Conservation (phyloP, 306 rosid species). For the Hippophae gyantsensis region DNA sequence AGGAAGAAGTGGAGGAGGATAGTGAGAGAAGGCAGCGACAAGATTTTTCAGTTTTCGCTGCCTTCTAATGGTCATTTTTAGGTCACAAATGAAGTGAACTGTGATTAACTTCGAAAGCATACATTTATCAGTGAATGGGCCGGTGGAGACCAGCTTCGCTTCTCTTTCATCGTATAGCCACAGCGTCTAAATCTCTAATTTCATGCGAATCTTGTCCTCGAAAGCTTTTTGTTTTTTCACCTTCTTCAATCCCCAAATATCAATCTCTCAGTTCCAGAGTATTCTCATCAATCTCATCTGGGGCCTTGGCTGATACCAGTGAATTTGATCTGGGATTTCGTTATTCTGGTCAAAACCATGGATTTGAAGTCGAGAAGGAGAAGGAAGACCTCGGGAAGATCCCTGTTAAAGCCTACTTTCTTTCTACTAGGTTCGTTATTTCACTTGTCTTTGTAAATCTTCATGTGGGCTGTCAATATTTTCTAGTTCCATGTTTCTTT, state of each 20-base stretch:
- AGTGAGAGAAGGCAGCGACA: too few species aligned
- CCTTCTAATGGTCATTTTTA: not conserved
- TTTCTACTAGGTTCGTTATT: slow-evolving; percentile 64
- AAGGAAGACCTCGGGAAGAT: slow-evolving; percentile 37
- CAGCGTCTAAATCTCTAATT: slow-evolving; percentile 23
- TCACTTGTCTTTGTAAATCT: slow-evolving; percentile 10
- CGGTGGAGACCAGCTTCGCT: slow-evolving; percentile 64
- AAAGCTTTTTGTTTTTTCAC: slow-evolving; percentile 9
- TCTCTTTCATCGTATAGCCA: slow-evolving; percentile 31
- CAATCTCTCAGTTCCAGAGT: slow-evolving; percentile 30
- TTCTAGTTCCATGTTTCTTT: not conserved
- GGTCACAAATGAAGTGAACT: not conserved
- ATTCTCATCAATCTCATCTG: slow-evolving; percentile 48
- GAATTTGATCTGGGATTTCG: slow-evolving; percentile 33
- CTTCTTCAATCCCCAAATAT: slow-evolving; percentile 7
- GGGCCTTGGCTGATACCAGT: slow-evolving; percentile 16
- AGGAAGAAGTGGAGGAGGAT: too few species aligned
- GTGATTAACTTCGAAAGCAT: not conserved
- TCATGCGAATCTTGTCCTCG: slow-evolving; percentile 5
- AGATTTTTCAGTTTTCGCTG: too few species aligned
- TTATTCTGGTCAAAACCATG: slow-evolving; percentile 13
- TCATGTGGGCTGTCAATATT: slow-evolving; percentile 4
- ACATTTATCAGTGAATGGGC: slow-evolving; percentile 51
- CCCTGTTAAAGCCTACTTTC: slow-evolving; percentile 77
- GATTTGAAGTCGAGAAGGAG: slow-evolving; percentile 18